A percentile compares a stretch with the other conserved stretches of the same genome.
Conservation (phyloP, 257 asterid genomes). For the Fraxinus cuspidata region DNA sequence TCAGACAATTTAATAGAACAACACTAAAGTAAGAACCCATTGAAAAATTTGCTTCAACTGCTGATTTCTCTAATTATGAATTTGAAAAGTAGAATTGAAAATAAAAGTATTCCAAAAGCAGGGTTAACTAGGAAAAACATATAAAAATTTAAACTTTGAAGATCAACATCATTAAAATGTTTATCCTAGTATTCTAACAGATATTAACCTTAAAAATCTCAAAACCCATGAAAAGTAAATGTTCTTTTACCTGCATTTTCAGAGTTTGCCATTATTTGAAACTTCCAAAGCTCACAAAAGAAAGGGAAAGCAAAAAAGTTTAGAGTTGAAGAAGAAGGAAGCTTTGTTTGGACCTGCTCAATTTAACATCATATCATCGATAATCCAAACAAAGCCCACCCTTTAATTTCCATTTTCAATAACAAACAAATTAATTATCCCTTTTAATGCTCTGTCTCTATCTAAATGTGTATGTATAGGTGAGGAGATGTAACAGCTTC, state of each 20-base stretch:
- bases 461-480: conserved; percentile 26
- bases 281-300: conserved; percentile 17
- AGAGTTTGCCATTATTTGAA: conserved; percentile 46
- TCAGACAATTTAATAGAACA: not conserved
- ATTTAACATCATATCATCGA: conserved; percentile 35
- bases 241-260: conserved; percentile 44
- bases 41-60: conserved; percentile 10
- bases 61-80: not conserved
- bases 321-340: conserved; percentile 25
- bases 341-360: conserved; percentile 43
- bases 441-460: conserved; percentile 36
- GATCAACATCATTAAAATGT: not conserved
- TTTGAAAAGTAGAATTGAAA: not conserved
- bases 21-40: conserved; percentile 1
- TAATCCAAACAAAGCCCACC: conserved; percentile 42
- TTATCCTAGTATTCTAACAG: not conserved
- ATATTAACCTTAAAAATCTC: conserved; percentile 10
- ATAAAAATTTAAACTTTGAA: no score
- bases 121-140: not conserved
- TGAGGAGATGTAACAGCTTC: conserved; percentile 37
- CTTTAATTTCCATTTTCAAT: conserved; percentile 35
- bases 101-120: conserved; percentile 15
- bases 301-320: not conserved
- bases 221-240: conserved; percentile 30
- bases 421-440: conserved; percentile 38